Evolutionary conservation across 495 filamentous ascomycete species (phyloP).

Genomic region (Collariella sp.): DNA sequence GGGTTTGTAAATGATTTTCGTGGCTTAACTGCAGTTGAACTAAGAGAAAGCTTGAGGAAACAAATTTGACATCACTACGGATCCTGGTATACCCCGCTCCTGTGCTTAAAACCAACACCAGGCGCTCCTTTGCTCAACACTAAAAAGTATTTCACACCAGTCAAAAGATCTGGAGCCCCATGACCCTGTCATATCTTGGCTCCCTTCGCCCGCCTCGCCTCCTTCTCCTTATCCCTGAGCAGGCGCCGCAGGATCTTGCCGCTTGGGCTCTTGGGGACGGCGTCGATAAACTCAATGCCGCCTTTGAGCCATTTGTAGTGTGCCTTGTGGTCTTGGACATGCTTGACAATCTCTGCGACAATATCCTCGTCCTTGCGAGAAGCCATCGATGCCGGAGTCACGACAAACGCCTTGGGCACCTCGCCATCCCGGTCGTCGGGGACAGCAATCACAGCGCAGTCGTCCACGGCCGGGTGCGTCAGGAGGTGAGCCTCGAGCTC

Average conservation of each 20-base stretch:
- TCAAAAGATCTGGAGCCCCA: not conserved
- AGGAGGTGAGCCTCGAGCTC: conserved; percentile 87
- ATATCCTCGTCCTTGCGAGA: conserved; percentile 47
- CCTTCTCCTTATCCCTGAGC: conserved; percentile 72
- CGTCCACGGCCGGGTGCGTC: conserved; percentile 68
- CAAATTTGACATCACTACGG: too few relatives aligned
- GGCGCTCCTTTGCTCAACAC: too few relatives aligned
- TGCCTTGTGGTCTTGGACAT: conserved; percentile 77
- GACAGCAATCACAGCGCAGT: conserved; percentile 77
- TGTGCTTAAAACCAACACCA: not conserved
- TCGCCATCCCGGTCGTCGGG: conserved; percentile 70
- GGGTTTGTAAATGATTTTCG: too few relatives aligned
- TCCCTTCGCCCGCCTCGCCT: conserved; percentile 53
- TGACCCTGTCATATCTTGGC: conserved; percentile 33
- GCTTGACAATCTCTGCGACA: conserved; percentile 56
- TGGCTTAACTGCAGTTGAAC: too few relatives aligned
- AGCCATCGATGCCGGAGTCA: conserved; percentile 55
- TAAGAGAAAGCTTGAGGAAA: too few relatives aligned
- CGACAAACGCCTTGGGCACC: conserved; percentile 80
- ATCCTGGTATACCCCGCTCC: too few relatives aligned
- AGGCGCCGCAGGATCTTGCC: conserved; percentile 84
- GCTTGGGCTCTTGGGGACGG: conserved; percentile 80
- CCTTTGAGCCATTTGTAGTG: conserved; percentile 86
- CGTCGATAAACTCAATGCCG: conserved; percentile 66
- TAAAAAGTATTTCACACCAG: not conserved